phyloP scores from a whole-genome alignment of 805 yeast species.

The Starmerella etchellsii region DNA sequence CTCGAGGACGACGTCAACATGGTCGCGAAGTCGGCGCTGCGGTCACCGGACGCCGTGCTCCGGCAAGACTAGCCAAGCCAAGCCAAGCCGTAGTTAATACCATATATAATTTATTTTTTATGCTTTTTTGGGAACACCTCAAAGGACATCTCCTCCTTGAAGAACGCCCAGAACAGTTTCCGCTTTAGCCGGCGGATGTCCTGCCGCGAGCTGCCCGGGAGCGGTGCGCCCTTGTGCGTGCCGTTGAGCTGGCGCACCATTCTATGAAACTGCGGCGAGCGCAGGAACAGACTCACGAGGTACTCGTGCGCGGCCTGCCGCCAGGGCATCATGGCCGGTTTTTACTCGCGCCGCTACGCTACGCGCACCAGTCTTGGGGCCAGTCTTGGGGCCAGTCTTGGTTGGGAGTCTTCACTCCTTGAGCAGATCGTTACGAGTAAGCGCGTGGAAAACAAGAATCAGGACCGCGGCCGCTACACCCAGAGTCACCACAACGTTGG shows the following conservation, averaged over 20 bases:
- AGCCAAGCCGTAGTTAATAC: neutral
- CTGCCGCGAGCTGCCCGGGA: constrained; percentile 6
- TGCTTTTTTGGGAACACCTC: constrained; percentile 16
- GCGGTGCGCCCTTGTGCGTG: constrained; percentile 11
- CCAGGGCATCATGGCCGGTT: no score
- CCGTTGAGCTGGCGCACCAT: constrained; percentile 21
- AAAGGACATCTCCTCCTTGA: constrained; percentile 19
- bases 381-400: no score
- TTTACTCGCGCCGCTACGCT: no score
- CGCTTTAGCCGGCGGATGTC: constrained; percentile 12
- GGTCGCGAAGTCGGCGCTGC: constrained; percentile 48
- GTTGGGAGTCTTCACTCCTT: no score
- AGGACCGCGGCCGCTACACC: constrained; percentile 63
- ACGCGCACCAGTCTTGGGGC: no score
- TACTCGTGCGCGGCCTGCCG: constrained; percentile 18
- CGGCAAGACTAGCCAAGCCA: neutral
- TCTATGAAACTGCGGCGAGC: constrained; percentile 22
- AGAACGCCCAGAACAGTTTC: constrained; percentile 16
- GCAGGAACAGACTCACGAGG: constrained; percentile 18
- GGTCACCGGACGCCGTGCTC: constrained; percentile 35
- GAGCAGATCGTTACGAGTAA: constrained; percentile 35
- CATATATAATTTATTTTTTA: neutral
- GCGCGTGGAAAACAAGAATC: constrained; percentile 58
- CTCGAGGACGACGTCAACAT: constrained; percentile 64
- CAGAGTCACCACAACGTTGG: constrained; percentile 55